Evolutionary conservation across 305 asterid species (phyloP).

Genomic region (Fraxinus baroniana): DNA sequence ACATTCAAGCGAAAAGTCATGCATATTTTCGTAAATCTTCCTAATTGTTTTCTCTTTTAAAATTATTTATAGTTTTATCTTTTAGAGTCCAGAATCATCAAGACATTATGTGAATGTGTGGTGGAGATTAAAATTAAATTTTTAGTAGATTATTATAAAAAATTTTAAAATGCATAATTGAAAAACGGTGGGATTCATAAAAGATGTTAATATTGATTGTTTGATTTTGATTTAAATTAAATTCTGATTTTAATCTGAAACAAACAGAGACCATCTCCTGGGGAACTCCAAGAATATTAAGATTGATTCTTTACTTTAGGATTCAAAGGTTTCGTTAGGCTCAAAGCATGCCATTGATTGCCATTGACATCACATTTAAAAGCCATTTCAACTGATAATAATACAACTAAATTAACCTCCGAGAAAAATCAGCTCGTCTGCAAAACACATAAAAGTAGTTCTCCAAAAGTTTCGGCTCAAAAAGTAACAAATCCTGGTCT

Average conservation of each 20-base stretch:
- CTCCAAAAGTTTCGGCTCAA: slow-evolving; percentile 17
- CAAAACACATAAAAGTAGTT: background rate
- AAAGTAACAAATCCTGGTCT: background rate
- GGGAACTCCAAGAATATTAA: background rate
- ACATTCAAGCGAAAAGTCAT: no score
- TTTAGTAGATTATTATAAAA: no score
- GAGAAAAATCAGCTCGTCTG: slow-evolving; percentile 2
- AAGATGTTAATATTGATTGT: no score
- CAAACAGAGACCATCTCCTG: no score
- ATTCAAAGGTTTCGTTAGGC: background rate
- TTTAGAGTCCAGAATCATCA: background rate
- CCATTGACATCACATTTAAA: slow-evolving; percentile 7
- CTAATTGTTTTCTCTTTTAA: no score
- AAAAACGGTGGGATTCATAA: no score
- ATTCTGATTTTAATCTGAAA: no score
- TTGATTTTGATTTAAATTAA: no score
- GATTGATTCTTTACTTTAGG: background rate
- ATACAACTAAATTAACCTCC: background rate
- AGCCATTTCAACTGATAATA: background rate
- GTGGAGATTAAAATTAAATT: no score
- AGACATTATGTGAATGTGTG: background rate
- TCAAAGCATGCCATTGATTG: slow-evolving; percentile 7
- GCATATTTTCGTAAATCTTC: no score
- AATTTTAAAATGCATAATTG: no score
- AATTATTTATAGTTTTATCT: no score